Evolutionary conservation across 192 early-diverging fungal genomes (phyloP).

Genomic region (Podochytrium sp.): DNA sequence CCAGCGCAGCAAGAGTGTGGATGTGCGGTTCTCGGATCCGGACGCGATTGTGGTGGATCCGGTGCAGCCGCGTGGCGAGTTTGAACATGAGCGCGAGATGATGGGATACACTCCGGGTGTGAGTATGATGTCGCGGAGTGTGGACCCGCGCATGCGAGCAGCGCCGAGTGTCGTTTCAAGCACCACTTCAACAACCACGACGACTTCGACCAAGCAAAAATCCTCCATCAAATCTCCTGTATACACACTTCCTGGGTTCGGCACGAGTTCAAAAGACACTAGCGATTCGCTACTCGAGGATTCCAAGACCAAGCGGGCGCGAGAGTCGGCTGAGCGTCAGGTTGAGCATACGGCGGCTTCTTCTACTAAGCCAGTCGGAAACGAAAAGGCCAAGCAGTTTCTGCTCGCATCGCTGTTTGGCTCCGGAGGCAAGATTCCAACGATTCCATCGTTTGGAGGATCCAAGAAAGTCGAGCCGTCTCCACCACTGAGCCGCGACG

Average conservation of each 20-base stretch:
- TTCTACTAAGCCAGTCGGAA: not conserved
- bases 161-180: too few species aligned
- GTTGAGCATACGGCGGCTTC: too few species aligned
- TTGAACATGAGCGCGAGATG: too few species aligned
- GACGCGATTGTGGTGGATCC: not conserved
- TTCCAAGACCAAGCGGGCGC: not conserved
- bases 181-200: not conserved
- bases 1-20: conserved; percentile 18
- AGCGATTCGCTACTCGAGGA: not conserved
- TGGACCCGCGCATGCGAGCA: too few species aligned
- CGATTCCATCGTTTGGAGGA: not conserved
- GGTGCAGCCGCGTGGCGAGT: not conserved
- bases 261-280: not conserved
- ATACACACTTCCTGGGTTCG: too few species aligned
- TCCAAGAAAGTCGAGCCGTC: too few species aligned
- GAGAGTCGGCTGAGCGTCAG: not conserved
- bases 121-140: too few species aligned
- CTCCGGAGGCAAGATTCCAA: not conserved
- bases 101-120: too few species aligned
- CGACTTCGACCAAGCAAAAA: not conserved
- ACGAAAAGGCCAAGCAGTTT: conserved; percentile 4
- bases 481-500: too few species aligned
- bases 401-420: conserved; percentile 1
- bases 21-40: not conserved
- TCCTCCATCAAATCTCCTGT: not conserved